Percentiles rank a stretch among this genome's conserved stretches.
Evolutionary conservation across 257 asterid genomes (phyloP).

Genomic region (Henckelia pumila): DNA sequence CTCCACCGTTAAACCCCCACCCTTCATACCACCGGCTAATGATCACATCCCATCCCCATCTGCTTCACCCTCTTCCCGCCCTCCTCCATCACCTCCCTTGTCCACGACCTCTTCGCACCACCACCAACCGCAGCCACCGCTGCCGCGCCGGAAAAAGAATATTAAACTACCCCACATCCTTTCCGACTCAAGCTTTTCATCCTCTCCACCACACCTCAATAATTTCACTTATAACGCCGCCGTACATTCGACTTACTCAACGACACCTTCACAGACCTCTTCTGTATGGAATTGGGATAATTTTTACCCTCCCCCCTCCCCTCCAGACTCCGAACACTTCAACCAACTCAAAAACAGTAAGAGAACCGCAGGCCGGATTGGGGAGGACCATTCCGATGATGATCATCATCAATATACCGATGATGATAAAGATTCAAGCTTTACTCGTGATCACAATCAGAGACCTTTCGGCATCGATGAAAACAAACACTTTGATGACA

Average conservation of each 20-base stretch:
- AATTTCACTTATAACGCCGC: constrained; percentile 53
- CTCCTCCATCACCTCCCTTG: constrained; percentile 41
- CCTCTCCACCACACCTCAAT: constrained; percentile 53
- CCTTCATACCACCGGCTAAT: constrained; percentile 28
- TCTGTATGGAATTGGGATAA: constrained; percentile 98
- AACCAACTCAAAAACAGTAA: constrained; percentile 46
- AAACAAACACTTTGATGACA: constrained; percentile 51
- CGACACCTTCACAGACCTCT: constrained; percentile 85
- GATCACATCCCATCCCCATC: constrained; percentile 34
- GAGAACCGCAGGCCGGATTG: constrained; percentile 21
- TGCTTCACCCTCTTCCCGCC: constrained; percentile 41
- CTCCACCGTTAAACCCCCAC: constrained; percentile 25
- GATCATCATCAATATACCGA: constrained; percentile 31
- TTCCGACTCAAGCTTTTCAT: constrained; percentile 74
- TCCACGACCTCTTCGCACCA: constrained; percentile 23
- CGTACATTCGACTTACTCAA: constrained; percentile 64
- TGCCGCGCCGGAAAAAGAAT: constrained; percentile 47
- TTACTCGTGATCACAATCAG: constrained; percentile 33
- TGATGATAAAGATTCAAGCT: constrained; percentile 43
- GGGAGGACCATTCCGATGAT: constrained; percentile 32
- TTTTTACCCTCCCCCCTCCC: constrained; percentile 95
- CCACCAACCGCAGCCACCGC: constrained; percentile 29
- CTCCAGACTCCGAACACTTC: constrained; percentile 82
- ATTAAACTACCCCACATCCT: constrained; percentile 81
- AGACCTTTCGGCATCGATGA: constrained; percentile 26